Evolutionary conservation across 2,329 filamentous ascomycete species (phyloP), one percentile per base, ranked within the genome.

Genomic region (Penicillium decumbens): DNA sequence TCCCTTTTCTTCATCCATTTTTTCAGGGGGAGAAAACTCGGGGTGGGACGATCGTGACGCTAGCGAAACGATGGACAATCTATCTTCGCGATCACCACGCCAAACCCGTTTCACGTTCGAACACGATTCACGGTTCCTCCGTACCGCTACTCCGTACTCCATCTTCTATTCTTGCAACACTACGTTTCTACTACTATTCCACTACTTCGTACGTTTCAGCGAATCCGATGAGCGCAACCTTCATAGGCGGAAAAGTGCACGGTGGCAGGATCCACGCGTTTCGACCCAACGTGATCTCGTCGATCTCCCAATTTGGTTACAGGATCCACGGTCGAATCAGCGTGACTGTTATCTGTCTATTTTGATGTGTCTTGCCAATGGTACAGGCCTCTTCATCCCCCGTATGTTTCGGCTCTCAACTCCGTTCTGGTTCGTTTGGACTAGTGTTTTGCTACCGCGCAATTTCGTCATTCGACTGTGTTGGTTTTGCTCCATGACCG

Each of bases 301-400:
- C 46, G 46, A 48, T 48, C 46, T 27, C 41, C 33, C 32, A 48
- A 39, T 30, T 27, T 18, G 18, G 46, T 47, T 29, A 38, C 15
- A 18, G 39, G 24, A 29, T 20, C 15, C 35, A 45, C 23, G 39
- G 28, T 40, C 47, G n/a, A 45, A 42, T 47, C 32, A 45, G n/a
- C 23, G 20, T 28, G 44, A 43, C 35, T 50, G 40, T 46, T 53
- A 48, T 40, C 50, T 41, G 41, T 49, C 49, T 29, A 46, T 45
- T 52, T 47, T 24, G 46, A 59, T 54, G 55, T 53, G 47, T 56
- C 50, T 20, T 5, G 33, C 9, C 33, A 20, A 37, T 18, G 30
- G 5, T 33, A 15, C 33, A 20, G 33, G 33, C 33, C 18, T 10
- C 20, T 37, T 12, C 33, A 20, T 12, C 33, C 8, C 3, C 32